Conservation (phyloP, 768 basidiomycete genomes). For the Lentinula boryana region DNA sequence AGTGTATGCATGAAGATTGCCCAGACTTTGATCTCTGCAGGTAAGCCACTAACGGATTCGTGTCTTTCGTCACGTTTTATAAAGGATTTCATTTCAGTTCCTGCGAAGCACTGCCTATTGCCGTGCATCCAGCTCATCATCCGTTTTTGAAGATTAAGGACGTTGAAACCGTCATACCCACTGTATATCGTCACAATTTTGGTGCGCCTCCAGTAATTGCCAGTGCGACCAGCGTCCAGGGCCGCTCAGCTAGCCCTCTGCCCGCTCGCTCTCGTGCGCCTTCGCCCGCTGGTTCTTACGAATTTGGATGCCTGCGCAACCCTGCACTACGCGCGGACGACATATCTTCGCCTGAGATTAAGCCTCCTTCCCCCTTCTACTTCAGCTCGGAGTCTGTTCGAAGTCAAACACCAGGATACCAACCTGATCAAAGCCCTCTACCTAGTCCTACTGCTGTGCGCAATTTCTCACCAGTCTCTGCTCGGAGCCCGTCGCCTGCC, state of each 20-base stretch:
- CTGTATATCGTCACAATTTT: conserved; percentile 25
- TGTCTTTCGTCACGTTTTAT: neutral
- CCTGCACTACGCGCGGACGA: conserved; percentile 6
- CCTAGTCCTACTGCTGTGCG: neutral
- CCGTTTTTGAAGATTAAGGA: conserved; percentile 70
- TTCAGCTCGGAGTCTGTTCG: conserved; percentile 11
- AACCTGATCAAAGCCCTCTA: neutral
- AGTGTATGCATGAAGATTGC: conserved; percentile 80
- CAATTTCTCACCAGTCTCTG: neutral
- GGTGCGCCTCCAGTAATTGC: conserved; percentile 5
- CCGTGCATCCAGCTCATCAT: conserved; percentile 67
- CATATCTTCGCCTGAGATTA: conserved; percentile 3
- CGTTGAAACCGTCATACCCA: conserved; percentile 40
- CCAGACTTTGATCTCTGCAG: conserved; percentile 79
- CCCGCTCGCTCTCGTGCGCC: neutral
- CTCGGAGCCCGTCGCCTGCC: conserved; percentile 8
- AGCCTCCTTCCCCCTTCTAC: conserved; percentile 17
- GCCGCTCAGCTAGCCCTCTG: neutral
- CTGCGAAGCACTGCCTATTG: conserved; percentile 78
- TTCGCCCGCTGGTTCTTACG: neutral
- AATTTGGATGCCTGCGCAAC: conserved; percentile 11
- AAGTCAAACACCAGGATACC: neutral
- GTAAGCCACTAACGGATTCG: conserved; percentile 1
- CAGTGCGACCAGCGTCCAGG: neutral
- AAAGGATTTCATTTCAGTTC: neutral